A percentile compares a stretch with the other conserved stretches of the same genome.
Conservation (phyloP, 179 eudicot genomes). For the Patellifolia procumbens region DNA sequence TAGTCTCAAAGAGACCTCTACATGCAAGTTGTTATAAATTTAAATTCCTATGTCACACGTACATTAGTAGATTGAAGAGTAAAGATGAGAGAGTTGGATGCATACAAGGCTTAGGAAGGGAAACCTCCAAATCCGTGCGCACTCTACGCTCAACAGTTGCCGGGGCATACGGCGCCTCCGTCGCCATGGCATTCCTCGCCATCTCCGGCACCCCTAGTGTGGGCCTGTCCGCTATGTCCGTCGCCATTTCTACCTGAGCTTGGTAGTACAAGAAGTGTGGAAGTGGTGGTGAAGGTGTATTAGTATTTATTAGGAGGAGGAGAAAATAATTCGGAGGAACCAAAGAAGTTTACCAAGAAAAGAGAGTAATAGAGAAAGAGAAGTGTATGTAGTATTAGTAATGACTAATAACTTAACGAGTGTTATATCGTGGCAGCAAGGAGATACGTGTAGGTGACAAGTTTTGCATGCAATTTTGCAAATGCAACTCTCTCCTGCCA, state of each 20-base stretch:
- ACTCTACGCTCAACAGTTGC: constrained; percentile 51
- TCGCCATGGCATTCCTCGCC: constrained; percentile 46
- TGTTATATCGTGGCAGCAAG: not conserved
- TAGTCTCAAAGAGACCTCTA: too few species aligned
- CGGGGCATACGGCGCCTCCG: constrained; percentile 78
- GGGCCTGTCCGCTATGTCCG: constrained; percentile 29
- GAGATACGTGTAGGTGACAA: not conserved
- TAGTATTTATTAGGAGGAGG: not conserved
- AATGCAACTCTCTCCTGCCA: not conserved
- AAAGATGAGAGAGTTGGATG: not conserved
- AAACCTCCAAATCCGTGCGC: constrained; percentile 59
- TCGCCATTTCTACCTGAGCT: constrained; percentile 27
- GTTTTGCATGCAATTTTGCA: constrained; percentile 11
- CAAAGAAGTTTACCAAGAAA: too few species aligned
- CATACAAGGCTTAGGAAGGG: constrained; percentile 79
- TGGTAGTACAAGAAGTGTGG: not conserved
- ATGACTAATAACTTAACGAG: too few species aligned
- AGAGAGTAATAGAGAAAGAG: not conserved
- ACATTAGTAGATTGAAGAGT: not conserved
- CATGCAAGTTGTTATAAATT: too few species aligned
- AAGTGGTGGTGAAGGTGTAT: not conserved
- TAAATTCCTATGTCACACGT: too few species aligned
- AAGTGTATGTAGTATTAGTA: not conserved
- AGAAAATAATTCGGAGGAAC: not conserved
- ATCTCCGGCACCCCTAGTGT: constrained; percentile 22